Percentiles rank a stretch among this genome's conserved stretches.
phyloP scores from a whole-genome alignment of 2,329 filamentous ascomycete genomes.

The Aureobasidium sp. region DNA sequence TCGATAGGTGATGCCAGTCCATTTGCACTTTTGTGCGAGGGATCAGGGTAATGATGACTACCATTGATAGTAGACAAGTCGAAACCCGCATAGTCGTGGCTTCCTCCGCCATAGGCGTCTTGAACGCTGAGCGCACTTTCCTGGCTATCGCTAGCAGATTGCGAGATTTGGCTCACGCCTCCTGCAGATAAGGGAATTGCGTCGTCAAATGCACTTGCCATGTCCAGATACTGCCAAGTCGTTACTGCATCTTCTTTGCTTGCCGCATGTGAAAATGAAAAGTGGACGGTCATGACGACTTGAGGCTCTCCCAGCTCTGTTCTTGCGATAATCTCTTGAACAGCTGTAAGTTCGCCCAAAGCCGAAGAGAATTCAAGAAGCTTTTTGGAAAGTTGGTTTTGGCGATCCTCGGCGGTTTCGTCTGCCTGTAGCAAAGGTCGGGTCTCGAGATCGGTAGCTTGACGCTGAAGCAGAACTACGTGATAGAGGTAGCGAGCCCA shows the following conservation, averaged over 20 bases:
- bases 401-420: conserved; percentile 13
- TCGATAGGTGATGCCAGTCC: not conserved
- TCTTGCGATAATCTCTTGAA: conserved; percentile 34
- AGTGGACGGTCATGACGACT: conserved; percentile 29
- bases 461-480: conserved; percentile 17
- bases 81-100: conserved; percentile 13
- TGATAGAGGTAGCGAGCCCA: conserved; percentile 32
- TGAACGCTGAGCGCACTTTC: conserved; percentile 19
- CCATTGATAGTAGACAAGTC: conserved; percentile 8
- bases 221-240: conserved; percentile 24
- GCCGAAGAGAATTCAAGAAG: conserved; percentile 22
- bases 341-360: conserved; percentile 31
- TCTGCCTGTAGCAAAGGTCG: conserved; percentile 14
- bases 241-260: conserved; percentile 24
- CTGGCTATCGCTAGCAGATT: conserved; percentile 3
- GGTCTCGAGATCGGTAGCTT: conserved; percentile 17
- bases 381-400: conserved; percentile 13
- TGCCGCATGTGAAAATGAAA: conserved; percentile 28
- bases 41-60: not conserved
- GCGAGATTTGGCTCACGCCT: not conserved
- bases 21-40: not conserved
- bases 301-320: conserved; percentile 20
- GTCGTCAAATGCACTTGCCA: not conserved
- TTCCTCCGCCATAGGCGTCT: conserved; percentile 20
- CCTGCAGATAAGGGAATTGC: not conserved